phyloP scores from a whole-genome alignment of 208 protist species.

The Trypanosoma grayi region DNA sequence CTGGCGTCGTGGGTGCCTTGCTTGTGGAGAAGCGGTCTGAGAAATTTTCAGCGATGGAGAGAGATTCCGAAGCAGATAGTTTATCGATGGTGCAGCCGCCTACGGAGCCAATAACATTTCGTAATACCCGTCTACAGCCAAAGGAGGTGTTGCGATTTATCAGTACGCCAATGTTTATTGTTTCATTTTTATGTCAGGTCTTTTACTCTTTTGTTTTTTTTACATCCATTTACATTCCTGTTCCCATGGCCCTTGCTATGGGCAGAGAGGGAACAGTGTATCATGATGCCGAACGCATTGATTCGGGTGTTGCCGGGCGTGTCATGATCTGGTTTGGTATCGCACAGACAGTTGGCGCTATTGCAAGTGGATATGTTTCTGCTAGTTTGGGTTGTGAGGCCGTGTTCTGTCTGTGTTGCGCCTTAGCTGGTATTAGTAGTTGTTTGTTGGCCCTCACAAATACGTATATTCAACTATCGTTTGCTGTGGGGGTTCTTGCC shows the following conservation, averaged over 20 bases:
- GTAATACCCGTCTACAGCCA: slow-evolving; percentile 6
- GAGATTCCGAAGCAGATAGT: no score
- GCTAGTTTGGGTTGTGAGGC: slow-evolving; percentile 5
- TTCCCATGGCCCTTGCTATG: slow-evolving; percentile 12
- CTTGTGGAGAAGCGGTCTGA: slow-evolving; percentile 36
- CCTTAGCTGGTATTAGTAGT: slow-evolving; percentile 2
- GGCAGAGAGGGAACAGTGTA: slow-evolving; percentile 16
- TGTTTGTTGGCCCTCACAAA: neutral
- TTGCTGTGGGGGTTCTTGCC: slow-evolving; percentile 6
- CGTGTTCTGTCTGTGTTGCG: slow-evolving; percentile 1
- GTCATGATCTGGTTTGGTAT: slow-evolving; percentile 12
- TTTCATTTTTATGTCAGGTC: slow-evolving; percentile 4
- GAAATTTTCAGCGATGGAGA: no score
- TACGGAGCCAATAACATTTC: no score
- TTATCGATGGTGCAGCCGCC: no score
- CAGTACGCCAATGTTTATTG: slow-evolving; percentile 1
- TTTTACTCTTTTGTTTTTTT: slow-evolving; percentile 14
- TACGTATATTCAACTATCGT: slow-evolving; percentile 3
- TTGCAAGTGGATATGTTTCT: slow-evolving; percentile 11
- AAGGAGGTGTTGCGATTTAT: slow-evolving; percentile 1
- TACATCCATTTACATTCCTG: slow-evolving; percentile 6
- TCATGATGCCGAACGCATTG: neutral
- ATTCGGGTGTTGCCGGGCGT: neutral
- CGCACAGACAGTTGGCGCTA: slow-evolving; percentile 3
- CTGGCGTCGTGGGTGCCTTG: slow-evolving; percentile 63